A percentile compares a stretch with the other conserved stretches of the same genome.
Evolutionary conservation across 345 rosid species (phyloP).

Genomic region (Gossypium thurberi): DNA sequence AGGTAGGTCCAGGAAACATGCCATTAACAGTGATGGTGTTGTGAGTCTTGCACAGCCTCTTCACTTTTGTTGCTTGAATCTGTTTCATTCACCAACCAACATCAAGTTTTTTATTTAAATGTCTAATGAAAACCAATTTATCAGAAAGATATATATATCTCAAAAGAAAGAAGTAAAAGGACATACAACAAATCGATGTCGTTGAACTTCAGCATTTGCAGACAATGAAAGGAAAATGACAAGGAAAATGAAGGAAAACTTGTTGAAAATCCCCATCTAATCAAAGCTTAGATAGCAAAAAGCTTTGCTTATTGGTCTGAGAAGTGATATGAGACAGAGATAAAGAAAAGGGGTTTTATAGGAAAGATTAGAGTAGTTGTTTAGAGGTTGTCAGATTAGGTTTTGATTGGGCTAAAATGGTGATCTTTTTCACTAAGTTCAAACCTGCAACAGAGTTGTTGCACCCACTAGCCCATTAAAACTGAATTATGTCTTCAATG

Average conservation of each 20-base stretch:
- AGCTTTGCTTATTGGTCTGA: not conserved
- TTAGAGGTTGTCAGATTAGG: slow-evolving; percentile 18
- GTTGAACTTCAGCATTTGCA: slow-evolving; percentile 46
- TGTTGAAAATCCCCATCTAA: slow-evolving; percentile 16
- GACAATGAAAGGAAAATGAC: slow-evolving; percentile 30
- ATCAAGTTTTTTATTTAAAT: not conserved
- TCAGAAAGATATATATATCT: not conserved
- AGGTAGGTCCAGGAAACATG: slow-evolving; percentile 83
- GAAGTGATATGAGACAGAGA: slow-evolving; percentile 1
- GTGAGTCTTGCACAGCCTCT: slow-evolving; percentile 92
- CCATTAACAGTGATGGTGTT: slow-evolving; percentile 79
- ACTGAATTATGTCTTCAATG: slow-evolving; percentile 13
- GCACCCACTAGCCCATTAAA: slow-evolving; percentile 46
- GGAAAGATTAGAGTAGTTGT: slow-evolving; percentile 19
- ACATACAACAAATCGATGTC: slow-evolving; percentile 46
- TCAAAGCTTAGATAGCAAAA: not conserved
- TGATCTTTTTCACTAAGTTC: slow-evolving; percentile 5
- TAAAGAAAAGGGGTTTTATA: slow-evolving; percentile 16
- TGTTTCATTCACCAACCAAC: slow-evolving; percentile 10
- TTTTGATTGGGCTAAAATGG: too few relatives aligned
- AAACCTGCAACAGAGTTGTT: slow-evolving; percentile 34
- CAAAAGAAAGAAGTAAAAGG: not conserved
- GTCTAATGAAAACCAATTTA: not conserved
- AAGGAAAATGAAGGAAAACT: slow-evolving; percentile 20
- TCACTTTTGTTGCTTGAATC: slow-evolving; percentile 82